Evolutionary conservation across 148 eudicot species (phyloP).

Genomic region (Rhododendron molle): DNA sequence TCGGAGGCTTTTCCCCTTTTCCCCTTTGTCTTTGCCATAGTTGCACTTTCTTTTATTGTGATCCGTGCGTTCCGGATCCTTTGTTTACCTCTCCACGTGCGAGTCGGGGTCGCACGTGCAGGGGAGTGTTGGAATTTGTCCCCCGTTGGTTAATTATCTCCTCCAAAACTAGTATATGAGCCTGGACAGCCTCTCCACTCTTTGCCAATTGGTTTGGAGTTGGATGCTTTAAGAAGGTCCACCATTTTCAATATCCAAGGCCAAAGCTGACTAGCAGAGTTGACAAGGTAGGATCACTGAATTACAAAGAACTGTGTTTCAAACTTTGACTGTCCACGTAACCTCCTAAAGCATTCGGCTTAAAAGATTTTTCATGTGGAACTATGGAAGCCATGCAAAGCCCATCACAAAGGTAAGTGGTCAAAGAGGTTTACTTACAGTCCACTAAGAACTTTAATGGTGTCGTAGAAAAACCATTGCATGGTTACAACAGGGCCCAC

Average conservation of each 20-base stretch:
- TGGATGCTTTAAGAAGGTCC: no score
- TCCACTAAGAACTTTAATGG: constrained; percentile 76
- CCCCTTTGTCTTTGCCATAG: no score
- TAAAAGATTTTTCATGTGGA: not conserved
- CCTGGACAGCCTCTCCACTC: no score
- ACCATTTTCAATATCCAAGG: not conserved
- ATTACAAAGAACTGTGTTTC: not conserved
- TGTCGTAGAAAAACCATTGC: constrained; percentile 93
- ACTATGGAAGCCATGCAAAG: not conserved
- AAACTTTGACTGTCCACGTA: not conserved
- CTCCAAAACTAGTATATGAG: no score
- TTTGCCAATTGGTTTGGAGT: no score
- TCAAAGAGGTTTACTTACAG: constrained; percentile 55
- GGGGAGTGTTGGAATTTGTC: no score
- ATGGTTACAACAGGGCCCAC: constrained; percentile 90
- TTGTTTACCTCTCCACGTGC: no score
- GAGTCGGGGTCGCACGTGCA: no score
- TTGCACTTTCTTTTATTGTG: no score
- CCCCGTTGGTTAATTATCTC: no score
- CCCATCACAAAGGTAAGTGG: not conserved
- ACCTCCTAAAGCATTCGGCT: not conserved
- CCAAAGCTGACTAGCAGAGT: not conserved
- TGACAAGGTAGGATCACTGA: not conserved
- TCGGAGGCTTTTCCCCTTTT: no score
- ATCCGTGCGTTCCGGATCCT: no score